These are phyloP conservation scores for Moricandia arvensis DNA, from an alignment of 345 rosid genomes.

Conservation along the genomic window DNA sequence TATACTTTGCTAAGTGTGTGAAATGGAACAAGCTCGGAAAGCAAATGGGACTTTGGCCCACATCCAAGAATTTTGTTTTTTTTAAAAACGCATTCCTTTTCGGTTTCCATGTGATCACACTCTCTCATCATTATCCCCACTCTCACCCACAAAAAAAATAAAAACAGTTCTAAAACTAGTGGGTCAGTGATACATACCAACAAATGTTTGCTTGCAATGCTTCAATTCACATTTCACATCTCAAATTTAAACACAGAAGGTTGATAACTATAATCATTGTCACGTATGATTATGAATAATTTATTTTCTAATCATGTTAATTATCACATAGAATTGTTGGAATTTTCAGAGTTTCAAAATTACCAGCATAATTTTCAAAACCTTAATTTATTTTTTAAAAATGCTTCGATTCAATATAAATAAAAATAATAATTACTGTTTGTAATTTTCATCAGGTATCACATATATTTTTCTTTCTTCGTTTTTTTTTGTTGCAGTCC, in stretches of 20 bases:
- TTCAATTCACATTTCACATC: neutral
- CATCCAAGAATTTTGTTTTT: neutral
- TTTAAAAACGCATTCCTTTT: neutral
- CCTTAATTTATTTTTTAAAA: neutral
- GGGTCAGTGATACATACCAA: neutral
- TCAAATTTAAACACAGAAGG: neutral
- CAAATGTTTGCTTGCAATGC: neutral
- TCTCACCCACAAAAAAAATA: neutral
- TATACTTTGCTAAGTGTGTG: neutral
- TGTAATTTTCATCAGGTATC: neutral
- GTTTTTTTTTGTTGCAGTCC: neutral
- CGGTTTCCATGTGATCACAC: conserved; percentile 14
- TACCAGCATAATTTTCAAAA: neutral
- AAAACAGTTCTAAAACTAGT: neutral
- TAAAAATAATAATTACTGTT: neutral
- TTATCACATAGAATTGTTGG: neutral
- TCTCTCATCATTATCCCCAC: conserved; percentile 13
- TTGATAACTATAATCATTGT: neutral
- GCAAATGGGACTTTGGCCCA: conserved; percentile 3
- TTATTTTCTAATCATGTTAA: neutral
- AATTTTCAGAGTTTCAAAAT: neutral
- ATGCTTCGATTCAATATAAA: no score
- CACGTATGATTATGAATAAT: neutral
- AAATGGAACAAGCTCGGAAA: neutral
- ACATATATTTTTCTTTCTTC: neutral